phyloP scores from a whole-genome alignment of 1,284 basidiomycete species.

The Microbotryum intermedium region DNA sequence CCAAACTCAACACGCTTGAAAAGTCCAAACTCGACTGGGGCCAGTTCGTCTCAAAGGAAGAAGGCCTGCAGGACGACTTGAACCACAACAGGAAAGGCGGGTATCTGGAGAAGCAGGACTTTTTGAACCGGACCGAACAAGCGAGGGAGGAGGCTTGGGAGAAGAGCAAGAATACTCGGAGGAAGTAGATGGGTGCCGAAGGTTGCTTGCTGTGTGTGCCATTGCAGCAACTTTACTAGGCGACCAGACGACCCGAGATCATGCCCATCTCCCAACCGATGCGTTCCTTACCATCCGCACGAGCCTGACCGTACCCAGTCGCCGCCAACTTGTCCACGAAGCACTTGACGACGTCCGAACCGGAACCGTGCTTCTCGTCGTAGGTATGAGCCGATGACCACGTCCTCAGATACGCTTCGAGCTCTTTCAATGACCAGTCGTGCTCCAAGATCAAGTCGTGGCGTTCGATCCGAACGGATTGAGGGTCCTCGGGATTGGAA shows the following conservation, averaged over 20 bases:
- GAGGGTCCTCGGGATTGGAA: neutral
- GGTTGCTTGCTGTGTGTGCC: too few species aligned
- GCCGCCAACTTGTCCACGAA: too few species aligned
- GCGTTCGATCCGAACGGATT: neutral
- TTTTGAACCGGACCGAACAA: constrained; percentile 61
- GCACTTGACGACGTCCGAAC: neutral
- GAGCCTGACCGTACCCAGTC: too few species aligned
- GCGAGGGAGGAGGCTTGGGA: constrained; percentile 52
- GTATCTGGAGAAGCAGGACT: constrained; percentile 71
- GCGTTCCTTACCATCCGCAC: too few species aligned
- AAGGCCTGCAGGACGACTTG: constrained; percentile 55
- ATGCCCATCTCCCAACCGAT: too few species aligned
- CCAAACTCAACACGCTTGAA: constrained; percentile 67
- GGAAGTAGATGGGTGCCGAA: neutral
- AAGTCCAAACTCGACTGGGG: constrained; percentile 75
- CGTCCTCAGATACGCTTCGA: constrained; percentile 62
- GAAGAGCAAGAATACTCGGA: constrained; percentile 3
- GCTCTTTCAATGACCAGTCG: constrained; percentile 54
- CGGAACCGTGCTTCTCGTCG: constrained; percentile 48
- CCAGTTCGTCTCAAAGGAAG: constrained; percentile 41
- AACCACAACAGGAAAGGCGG: constrained; percentile 62
- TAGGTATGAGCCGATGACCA: constrained; percentile 64
- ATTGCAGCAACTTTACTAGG: too few species aligned
- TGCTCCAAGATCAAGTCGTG: constrained; percentile 53
- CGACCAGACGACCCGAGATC: too few species aligned